A percentile compares a stretch with the other conserved stretches of the same genome.
These are phyloP conservation scores for Pisolithus thermaeus DNA, from an alignment of 1,284 basidiomycete species.

Conservation along the genomic window DNA sequence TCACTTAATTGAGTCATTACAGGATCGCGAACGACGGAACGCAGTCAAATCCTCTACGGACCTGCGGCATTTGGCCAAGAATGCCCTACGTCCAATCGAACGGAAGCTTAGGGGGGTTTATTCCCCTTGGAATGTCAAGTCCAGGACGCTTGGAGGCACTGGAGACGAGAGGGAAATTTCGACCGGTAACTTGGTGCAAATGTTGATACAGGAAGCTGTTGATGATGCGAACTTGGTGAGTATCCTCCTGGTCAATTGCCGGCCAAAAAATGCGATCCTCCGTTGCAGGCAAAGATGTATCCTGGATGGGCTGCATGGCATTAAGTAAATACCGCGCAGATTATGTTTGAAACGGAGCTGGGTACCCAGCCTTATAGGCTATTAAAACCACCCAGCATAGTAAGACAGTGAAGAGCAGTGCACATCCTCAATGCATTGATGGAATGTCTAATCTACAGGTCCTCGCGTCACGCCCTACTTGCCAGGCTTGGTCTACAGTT, in stretches of 20 bases:
- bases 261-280: background rate
- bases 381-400: background rate
- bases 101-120: conserved; percentile 80
- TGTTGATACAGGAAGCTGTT: conserved; percentile 84
- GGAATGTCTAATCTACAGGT: background rate
- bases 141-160: conserved; percentile 18
- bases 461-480: conserved; percentile 17
- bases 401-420: background rate
- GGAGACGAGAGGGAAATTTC: conserved; percentile 57
- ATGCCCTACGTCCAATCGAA: conserved; percentile 74
- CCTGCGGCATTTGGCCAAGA: conserved; percentile 61
- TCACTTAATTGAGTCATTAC: conserved; percentile 1
- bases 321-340: conserved; percentile 28
- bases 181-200: conserved; percentile 84
- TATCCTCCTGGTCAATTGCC: conserved; percentile 4
- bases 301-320: conserved; percentile 85
- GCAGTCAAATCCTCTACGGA: conserved; percentile 45
- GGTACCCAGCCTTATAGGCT: too few species aligned
- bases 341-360: too few species aligned
- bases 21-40: conserved; percentile 37
- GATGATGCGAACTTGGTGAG: conserved; percentile 70
- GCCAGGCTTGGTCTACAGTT: conserved; percentile 20
- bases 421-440: conserved; percentile 6
- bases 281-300: conserved; percentile 66
- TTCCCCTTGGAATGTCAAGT: conserved; percentile 45